phyloP scores from a whole-genome alignment of 306 rosid genomes.

The Ormosia emarginata region DNA sequence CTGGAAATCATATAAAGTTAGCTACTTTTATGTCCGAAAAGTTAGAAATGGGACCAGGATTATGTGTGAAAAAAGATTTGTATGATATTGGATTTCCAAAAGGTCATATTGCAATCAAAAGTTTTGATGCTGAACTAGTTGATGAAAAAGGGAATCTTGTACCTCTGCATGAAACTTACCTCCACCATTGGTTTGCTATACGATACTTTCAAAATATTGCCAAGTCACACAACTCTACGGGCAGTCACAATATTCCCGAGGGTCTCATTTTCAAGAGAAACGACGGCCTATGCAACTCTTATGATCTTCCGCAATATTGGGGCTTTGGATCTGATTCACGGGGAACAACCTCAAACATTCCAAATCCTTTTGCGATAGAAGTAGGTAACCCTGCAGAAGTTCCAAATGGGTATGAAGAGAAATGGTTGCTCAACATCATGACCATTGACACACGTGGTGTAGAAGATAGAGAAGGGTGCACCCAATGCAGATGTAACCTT shows the following conservation, averaged over 20 bases:
- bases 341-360: not conserved
- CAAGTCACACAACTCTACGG: not conserved
- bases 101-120: not conserved
- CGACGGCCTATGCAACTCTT: not conserved
- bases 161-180: not conserved
- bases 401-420: slow-evolving; percentile 12
- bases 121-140: not conserved
- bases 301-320: not conserved
- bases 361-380: not conserved
- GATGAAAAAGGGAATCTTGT: not conserved
- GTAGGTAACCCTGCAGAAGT: not conserved
- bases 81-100: not conserved
- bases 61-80: not conserved
- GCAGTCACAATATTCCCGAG: not conserved
- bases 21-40: not conserved
- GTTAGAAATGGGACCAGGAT: not conserved
- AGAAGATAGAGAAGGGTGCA: not conserved
- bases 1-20: not conserved
- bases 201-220: not conserved
- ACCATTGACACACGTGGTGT: not conserved
- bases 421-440: not conserved
- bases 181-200: not conserved
- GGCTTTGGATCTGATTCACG: not conserved
- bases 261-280: not conserved
- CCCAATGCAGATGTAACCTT: not conserved